A percentile compares a stretch with the other conserved stretches of the same genome.
phyloP scores from a whole-genome alignment of 1,139 yeast genomes.

The Magnusiomyces paraingens region DNA sequence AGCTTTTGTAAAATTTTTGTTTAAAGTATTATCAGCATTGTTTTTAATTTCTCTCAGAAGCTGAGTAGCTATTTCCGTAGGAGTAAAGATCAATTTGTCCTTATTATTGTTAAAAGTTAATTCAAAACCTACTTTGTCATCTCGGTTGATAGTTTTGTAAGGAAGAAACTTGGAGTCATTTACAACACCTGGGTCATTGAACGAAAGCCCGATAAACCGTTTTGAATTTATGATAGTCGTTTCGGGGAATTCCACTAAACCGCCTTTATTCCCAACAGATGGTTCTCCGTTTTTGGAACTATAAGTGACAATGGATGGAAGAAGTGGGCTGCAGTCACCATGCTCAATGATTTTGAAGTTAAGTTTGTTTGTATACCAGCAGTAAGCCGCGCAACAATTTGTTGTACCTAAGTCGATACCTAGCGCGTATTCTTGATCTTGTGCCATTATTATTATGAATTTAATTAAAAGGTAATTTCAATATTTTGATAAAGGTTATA shows the following conservation, averaged over 20 bases:
- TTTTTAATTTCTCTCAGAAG: slow-evolving; percentile 86
- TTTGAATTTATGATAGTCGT: slow-evolving; percentile 65
- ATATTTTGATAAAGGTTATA: too few relatives aligned
- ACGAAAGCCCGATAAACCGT: slow-evolving; percentile 72
- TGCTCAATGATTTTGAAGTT: too few relatives aligned
- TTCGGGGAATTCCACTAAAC: slow-evolving; percentile 71
- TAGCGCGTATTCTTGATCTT: slow-evolving; percentile 44
- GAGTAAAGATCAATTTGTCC: slow-evolving; percentile 54
- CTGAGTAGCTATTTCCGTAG: slow-evolving; percentile 91
- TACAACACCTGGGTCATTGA: slow-evolving; percentile 67
- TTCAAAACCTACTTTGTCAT: slow-evolving; percentile 73
- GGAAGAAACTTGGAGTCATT: slow-evolving; percentile 80
- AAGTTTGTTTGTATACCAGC: slow-evolving; percentile 45
- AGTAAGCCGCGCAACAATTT: slow-evolving; percentile 89
- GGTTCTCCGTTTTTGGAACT: too few relatives aligned
- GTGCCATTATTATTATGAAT: too few relatives aligned
- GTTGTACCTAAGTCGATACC: slow-evolving; percentile 87
- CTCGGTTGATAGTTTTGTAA: slow-evolving; percentile 56
- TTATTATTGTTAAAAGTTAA: slow-evolving; percentile 63
- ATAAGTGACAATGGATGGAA: too few relatives aligned
- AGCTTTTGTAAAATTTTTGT: slow-evolving; percentile 84
- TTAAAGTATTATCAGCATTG: slow-evolving; percentile 87
- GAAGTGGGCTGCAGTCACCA: too few relatives aligned
- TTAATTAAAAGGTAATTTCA: too few relatives aligned
- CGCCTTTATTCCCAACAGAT: slow-evolving; percentile 59